A percentile compares a stretch with the other conserved stretches of the same genome.
Evolutionary conservation across 106 monocot species (phyloP).

Genomic region (Posidonia australis): DNA sequence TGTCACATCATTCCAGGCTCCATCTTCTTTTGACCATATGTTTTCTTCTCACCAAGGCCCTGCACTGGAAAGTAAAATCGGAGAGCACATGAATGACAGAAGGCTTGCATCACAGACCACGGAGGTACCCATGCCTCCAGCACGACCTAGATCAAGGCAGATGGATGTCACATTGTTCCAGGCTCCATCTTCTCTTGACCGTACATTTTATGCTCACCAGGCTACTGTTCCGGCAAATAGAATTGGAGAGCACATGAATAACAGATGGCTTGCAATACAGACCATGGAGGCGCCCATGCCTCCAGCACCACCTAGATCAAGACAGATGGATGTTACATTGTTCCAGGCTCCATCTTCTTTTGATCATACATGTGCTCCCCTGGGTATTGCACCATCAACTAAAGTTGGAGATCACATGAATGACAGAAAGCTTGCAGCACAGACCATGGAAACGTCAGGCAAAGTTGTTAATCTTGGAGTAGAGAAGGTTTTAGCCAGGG

Average conservation of each 20-base stretch:
- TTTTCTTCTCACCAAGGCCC: too few species aligned
- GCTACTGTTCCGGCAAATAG: too few species aligned
- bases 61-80: too few species aligned
- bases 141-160: constrained; percentile 1
- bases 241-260: too few species aligned
- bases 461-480: neutral
- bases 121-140: neutral
- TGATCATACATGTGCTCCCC: too few species aligned
- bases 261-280: too few species aligned
- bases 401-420: too few species aligned
- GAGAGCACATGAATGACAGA: too few species aligned
- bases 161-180: neutral
- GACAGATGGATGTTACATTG: neutral
- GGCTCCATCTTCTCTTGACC: neutral
- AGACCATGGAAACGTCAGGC: neutral
- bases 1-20: neutral
- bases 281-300: neutral
- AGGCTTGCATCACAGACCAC: too few species aligned
- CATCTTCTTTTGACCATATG: neutral
- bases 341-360: neutral
- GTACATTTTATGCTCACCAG: too few species aligned
- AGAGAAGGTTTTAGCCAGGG: constrained; percentile 1
- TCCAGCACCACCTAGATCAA: neutral
- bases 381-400: too few species aligned
- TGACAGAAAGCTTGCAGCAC: too few species aligned